Percentiles rank a stretch among this genome's conserved stretches.
Conservation (phyloP, 371 early-diverging fungal genomes). For the Rhizopus stolonifer region DNA sequence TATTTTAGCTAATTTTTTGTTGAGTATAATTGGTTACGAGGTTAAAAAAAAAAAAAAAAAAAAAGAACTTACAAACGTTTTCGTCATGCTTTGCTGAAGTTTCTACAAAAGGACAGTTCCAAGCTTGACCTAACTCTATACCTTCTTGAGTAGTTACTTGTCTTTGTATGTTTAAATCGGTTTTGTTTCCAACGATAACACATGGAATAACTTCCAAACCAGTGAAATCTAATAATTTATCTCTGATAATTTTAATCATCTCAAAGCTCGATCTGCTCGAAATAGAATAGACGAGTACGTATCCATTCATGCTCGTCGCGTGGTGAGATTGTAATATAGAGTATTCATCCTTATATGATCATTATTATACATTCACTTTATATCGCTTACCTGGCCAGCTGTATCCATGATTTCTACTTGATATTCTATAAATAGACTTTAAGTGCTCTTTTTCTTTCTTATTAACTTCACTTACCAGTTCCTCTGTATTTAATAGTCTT, state of each 20-base stretch:
- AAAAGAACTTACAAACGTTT: constrained; percentile 71
- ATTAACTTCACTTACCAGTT: constrained; percentile 43
- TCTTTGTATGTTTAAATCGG: constrained; percentile 78
- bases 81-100: constrained; percentile 90
- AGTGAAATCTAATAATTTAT: constrained; percentile 93
- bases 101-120: constrained; percentile 87
- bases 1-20: constrained; percentile 65
- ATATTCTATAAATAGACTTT: constrained; percentile 56
- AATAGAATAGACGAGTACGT: constrained; percentile 93
- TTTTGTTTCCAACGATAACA: constrained; percentile 94
- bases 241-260: constrained; percentile 85
- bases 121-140: constrained; percentile 70
- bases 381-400: constrained; percentile 85
- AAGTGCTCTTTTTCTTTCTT: neutral
- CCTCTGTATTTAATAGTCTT: constrained; percentile 81
- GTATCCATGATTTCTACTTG: constrained; percentile 93
- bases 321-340: constrained; percentile 89
- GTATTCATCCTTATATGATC: constrained; percentile 78
- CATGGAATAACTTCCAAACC: constrained; percentile 89
- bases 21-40: too few species aligned
- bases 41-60: neutral
- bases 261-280: constrained; percentile 85
- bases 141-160: constrained; percentile 84
- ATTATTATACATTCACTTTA: neutral
- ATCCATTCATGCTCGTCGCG: constrained; percentile 91